phyloP scores from a whole-genome alignment of 192 early-diverging fungal species.

The Rhizophagus sp. region DNA sequence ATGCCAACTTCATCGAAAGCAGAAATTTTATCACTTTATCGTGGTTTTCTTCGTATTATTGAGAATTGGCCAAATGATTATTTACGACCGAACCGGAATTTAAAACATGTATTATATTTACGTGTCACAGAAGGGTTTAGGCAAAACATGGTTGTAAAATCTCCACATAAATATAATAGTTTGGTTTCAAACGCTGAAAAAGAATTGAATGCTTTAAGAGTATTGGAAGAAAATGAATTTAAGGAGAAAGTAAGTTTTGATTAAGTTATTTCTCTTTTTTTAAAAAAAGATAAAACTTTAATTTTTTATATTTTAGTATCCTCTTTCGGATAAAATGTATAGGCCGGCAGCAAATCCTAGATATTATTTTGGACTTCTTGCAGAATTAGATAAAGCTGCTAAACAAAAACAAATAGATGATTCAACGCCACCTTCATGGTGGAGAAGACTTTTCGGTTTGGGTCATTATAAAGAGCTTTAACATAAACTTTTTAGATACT shows the following conservation, averaged over 20 bases:
- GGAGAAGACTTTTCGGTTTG: constrained; percentile 3
- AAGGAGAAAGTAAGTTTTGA: constrained; percentile 48
- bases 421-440: background rate
- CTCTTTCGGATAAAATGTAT: constrained; percentile 55
- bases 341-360: constrained; percentile 56
- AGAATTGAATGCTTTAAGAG: constrained; percentile 49
- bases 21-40: constrained; percentile 46
- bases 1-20: background rate
- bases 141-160: constrained; percentile 20
- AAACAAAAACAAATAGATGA: constrained; percentile 44
- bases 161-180: constrained; percentile 31
- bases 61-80: constrained; percentile 66
- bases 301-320: constrained; percentile 44
- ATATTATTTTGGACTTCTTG: constrained; percentile 53
- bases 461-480: background rate
- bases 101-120: constrained; percentile 61
- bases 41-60: constrained; percentile 60
- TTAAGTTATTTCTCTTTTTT: background rate
- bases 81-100: constrained; percentile 67
- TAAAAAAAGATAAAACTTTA: background rate
- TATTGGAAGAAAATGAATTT: constrained; percentile 51
- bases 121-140: constrained; percentile 53
- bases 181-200: constrained; percentile 37
- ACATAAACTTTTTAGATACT: background rate
- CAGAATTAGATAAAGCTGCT: constrained; percentile 50